Conservation (phyloP, 345 rosid species). For the Linum lewisii region DNA sequence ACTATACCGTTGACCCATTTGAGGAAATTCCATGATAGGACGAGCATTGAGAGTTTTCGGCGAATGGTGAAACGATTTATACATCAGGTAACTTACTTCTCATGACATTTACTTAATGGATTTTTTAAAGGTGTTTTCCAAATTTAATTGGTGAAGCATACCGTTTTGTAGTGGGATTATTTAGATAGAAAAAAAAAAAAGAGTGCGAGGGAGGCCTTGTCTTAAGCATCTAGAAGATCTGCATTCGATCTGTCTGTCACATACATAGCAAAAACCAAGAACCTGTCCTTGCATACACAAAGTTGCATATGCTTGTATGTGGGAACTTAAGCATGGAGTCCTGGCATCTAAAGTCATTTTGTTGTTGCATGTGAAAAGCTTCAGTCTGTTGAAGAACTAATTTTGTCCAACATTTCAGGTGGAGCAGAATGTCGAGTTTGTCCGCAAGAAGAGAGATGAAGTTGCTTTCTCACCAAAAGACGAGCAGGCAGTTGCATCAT, state of each 20-base stretch:
- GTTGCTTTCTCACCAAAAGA: slow-evolving; percentile 84
- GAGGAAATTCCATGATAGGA: slow-evolving; percentile 54
- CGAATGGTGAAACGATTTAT: slow-evolving; percentile 62
- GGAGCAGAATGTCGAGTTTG: slow-evolving; percentile 64
- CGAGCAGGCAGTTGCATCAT: slow-evolving; percentile 55
- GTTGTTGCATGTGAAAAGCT: background rate
- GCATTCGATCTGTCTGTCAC: background rate
- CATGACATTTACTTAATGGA: background rate
- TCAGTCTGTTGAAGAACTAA: no score
- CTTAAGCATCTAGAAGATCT: no score
- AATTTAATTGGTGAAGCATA: no score
- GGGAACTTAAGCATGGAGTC: no score
- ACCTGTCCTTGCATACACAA: no score
- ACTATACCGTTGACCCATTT: slow-evolving; percentile 58
- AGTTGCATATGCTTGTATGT: no score
- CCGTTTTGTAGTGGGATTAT: background rate
- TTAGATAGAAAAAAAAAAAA: background rate
- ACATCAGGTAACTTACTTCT: slow-evolving; percentile 45
- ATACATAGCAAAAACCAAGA: background rate
- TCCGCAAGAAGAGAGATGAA: slow-evolving; percentile 74
- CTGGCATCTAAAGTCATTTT: background rate
- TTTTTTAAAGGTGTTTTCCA: no score
- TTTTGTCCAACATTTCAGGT: slow-evolving; percentile 34
- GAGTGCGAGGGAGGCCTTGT: no score
- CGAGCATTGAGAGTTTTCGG: slow-evolving; percentile 43